phyloP scores from a whole-genome alignment of 2,329 filamentous ascomycete species.

The Fonsecaea pedrosoi region DNA sequence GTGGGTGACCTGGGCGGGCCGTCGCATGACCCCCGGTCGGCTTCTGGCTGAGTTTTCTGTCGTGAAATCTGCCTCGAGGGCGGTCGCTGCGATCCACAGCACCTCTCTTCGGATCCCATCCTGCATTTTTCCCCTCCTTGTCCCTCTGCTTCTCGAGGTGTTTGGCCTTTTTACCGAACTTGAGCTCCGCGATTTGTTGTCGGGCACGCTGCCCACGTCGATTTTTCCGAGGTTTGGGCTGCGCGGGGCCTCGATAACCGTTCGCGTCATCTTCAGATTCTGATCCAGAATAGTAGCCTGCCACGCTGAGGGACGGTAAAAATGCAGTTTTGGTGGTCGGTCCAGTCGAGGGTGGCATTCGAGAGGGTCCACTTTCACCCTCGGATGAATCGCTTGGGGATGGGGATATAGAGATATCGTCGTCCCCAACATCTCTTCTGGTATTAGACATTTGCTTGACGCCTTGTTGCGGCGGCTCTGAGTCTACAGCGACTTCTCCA shows the following conservation, averaged over 20 bases:
- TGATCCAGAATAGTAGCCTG: constrained; percentile 68
- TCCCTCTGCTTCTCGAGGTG: constrained; percentile 58
- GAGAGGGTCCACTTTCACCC: neutral
- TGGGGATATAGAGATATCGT: constrained; percentile 26
- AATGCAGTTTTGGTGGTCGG: constrained; percentile 56
- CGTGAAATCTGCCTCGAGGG: constrained; percentile 11
- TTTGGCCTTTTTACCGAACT: constrained; percentile 64
- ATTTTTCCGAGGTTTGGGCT: constrained; percentile 57
- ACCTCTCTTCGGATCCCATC: constrained; percentile 66
- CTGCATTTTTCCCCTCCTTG: constrained; percentile 53
- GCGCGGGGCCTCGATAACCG: constrained; percentile 30
- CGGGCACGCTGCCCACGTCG: constrained; percentile 68
- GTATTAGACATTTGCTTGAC: too few relatives aligned
- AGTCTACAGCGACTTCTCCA: neutral
- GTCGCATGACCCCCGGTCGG: constrained; percentile 35
- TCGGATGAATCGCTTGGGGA: constrained; percentile 19
- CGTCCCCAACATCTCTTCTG: neutral
- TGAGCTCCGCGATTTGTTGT: constrained; percentile 67
- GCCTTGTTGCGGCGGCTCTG: neutral
- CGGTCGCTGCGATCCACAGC: constrained; percentile 48
- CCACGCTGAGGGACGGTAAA: constrained; percentile 66
- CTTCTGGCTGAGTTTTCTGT: constrained; percentile 33
- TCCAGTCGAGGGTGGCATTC: neutral
- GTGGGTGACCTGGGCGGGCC: constrained; percentile 3
- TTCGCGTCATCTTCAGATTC: constrained; percentile 61